These are phyloP conservation scores for Cryptococcus maquisensis DNA, from an alignment of 1,284 basidiomycete genomes.

Conservation along the genomic window DNA sequence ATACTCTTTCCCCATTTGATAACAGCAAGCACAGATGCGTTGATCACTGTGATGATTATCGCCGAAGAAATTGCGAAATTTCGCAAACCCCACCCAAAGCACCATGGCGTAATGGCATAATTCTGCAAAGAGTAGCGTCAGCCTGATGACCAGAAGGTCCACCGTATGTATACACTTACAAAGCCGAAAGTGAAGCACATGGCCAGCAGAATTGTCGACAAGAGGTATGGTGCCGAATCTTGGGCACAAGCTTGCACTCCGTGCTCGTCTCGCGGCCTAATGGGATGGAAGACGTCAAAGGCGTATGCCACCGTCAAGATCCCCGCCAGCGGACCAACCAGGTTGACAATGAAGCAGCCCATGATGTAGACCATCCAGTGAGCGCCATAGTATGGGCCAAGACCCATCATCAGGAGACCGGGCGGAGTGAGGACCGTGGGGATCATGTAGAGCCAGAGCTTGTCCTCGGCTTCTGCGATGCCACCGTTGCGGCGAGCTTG, in stretches of 20 bases:
- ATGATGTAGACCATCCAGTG: slow-evolving; percentile 29
- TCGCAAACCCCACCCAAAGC: slow-evolving; percentile 14
- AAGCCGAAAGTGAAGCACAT: slow-evolving; percentile 20
- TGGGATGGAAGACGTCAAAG: slow-evolving; percentile 22
- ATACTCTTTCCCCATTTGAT: slow-evolving; percentile 18
- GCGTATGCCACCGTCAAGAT: slow-evolving; percentile 19
- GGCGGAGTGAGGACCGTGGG: slow-evolving; percentile 13
- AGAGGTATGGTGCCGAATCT: slow-evolving; percentile 17
- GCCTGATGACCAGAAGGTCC: background rate
- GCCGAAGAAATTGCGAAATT: slow-evolving; percentile 18
- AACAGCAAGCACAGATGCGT: slow-evolving; percentile 12
- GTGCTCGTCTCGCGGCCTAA: slow-evolving; percentile 9
- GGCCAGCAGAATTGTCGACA: slow-evolving; percentile 9
- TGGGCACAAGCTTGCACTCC: slow-evolving; percentile 14
- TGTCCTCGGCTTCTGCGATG: slow-evolving; percentile 24
- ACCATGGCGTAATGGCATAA: slow-evolving; percentile 25
- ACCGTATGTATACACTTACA: slow-evolving; percentile 6
- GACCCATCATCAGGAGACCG: slow-evolving; percentile 25
- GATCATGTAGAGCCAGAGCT: slow-evolving; percentile 18
- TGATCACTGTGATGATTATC: slow-evolving; percentile 12
- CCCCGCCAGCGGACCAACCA: slow-evolving; percentile 18
- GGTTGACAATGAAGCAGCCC: slow-evolving; percentile 13
- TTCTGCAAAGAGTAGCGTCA: slow-evolving; percentile 1
- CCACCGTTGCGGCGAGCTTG: slow-evolving; percentile 15
- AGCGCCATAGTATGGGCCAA: slow-evolving; percentile 21